A percentile compares a stretch with the other conserved stretches of the same genome.
These are phyloP conservation scores for Fusarium sp. DNA, from an alignment of 2,329 filamentous ascomycete species.

Conservation along the genomic window DNA sequence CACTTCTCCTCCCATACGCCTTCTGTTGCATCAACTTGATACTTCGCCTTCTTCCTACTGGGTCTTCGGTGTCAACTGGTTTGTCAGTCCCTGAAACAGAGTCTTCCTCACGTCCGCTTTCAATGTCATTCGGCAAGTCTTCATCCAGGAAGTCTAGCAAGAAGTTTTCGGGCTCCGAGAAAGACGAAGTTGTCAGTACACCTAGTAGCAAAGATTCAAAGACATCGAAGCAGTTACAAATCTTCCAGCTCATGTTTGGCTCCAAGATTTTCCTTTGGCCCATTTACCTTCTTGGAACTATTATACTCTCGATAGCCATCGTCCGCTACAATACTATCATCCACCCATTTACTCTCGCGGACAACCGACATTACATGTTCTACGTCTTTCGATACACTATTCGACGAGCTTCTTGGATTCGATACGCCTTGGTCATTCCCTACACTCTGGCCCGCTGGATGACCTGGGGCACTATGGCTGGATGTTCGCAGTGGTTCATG, in stretches of 20 bases:
- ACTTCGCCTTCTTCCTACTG: neutral
- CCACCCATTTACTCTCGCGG: slow-evolving; percentile 94
- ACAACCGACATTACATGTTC: slow-evolving; percentile 97
- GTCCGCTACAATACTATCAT: slow-evolving; percentile 91
- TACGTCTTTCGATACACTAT: slow-evolving; percentile 92
- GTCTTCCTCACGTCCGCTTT: neutral
- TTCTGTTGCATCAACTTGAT: slow-evolving; percentile 51
- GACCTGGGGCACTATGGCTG: slow-evolving; percentile 71
- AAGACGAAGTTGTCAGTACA: neutral
- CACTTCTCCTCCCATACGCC: slow-evolving; percentile 70
- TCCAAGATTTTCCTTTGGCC: slow-evolving; percentile 52
- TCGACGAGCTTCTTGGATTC: slow-evolving; percentile 69
- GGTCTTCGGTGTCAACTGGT: neutral
- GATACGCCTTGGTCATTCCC: slow-evolving; percentile 73
- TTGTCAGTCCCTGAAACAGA: neutral
- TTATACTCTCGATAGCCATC: slow-evolving; percentile 55
- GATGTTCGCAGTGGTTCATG: slow-evolving; percentile 46
- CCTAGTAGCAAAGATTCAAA: neutral
- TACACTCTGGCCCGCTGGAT: slow-evolving; percentile 80
- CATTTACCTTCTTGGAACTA: slow-evolving; percentile 50
- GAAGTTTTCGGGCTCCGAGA: neutral
- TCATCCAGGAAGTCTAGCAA: neutral
- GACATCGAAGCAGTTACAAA: slow-evolving; percentile 25
- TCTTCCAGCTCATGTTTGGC: slow-evolving; percentile 40
- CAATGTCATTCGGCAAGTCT: neutral